These are phyloP conservation scores for Ochromonas danica DNA, from an alignment of 108 stramenopile species.

Conservation along the genomic window DNA sequence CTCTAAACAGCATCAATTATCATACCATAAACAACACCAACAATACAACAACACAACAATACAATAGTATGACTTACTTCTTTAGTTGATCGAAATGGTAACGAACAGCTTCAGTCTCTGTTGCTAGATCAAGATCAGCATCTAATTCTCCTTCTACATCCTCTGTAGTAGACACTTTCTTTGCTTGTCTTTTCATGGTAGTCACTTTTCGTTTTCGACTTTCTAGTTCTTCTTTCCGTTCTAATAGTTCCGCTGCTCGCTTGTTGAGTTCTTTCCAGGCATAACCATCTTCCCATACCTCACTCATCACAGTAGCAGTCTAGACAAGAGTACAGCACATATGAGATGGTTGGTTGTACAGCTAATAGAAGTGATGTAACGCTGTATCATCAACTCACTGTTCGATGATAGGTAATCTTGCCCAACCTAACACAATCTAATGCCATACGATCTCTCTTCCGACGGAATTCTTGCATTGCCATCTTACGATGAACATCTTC, in stretches of 20 bases:
- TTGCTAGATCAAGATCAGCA: conserved; percentile 12
- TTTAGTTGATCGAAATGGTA: conserved; percentile 26
- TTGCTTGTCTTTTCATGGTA: not conserved
- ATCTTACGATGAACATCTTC: conserved; percentile 30
- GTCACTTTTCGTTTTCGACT: not conserved
- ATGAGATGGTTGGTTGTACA: not conserved
- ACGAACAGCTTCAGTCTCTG: not conserved
- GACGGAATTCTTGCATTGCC: conserved; percentile 32
- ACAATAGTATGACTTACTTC: too few species aligned
- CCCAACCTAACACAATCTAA: conserved; percentile 33
- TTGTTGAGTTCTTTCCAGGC: conserved; percentile 15
- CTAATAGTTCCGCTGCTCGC: not conserved
- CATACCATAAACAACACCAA: too few species aligned
- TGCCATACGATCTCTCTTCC: conserved; percentile 21
- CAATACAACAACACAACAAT: too few species aligned
- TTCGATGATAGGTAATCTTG: not conserved
- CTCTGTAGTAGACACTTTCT: not conserved
- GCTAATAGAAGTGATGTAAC: too few species aligned
- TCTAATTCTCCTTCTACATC: not conserved
- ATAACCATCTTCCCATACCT: conserved; percentile 43
- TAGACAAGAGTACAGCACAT: not conserved
- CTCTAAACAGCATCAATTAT: not conserved
- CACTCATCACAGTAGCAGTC: not conserved
- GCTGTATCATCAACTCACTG: too few species aligned
- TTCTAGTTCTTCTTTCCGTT: conserved; percentile 31